Base-by-base conservation (phyloP, 495 filamentous ascomycete genomes). In the Rhizodiscina lignyota region DNA sequence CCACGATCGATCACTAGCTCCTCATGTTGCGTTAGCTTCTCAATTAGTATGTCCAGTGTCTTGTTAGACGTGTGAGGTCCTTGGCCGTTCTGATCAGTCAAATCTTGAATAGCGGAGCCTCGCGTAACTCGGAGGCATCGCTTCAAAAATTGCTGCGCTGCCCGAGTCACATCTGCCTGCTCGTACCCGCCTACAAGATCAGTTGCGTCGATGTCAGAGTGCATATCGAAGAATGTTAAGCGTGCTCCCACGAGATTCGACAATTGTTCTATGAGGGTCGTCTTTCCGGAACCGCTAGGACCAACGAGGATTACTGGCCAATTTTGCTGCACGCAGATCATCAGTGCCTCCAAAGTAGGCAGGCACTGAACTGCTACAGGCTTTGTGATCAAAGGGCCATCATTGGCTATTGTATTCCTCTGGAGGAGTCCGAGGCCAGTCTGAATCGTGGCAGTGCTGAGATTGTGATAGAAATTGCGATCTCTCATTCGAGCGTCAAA, bases 121-220 rank as follows among this genome's bases (percentile, higher is more conserved):
- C n/a, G n/a, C n/a, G n/a, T n/a, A n/a, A n/a, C n/a, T n/a, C n/a
- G n/a, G n/a, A n/a, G n/a, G n/a, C n/a, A n/a, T n/a, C n/a, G n/a
- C n/a, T n/a, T n/a, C 39, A 67, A 59, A 40, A 64, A 70, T 36
- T 43, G 58, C 48, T 70, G 71, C 13, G 74, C 53, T 31, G 74
- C 70, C 31, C 87, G 68, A 21, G 73, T 59, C 33, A 82, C 67
- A 52, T 96, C 85, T 22, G 83, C 75, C 56, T 99, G 91, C 49
- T 96, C 91, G 50, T 91, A 99, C 0, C 89, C 85, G 43, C 91
- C 91, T 35, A 99, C 79, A 17, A 99, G 66, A 50, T 99, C 91
- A 73, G 87, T 94, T 12, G 87, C 82, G 54, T 99, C 91, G 32
- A 87, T 81, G 42, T 96, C 91, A 3, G 82, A 72, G 53, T 91